Evolutionary conservation across 352 stramenopile species (phyloP).

Genomic region (Phytophthora agathidicida): DNA sequence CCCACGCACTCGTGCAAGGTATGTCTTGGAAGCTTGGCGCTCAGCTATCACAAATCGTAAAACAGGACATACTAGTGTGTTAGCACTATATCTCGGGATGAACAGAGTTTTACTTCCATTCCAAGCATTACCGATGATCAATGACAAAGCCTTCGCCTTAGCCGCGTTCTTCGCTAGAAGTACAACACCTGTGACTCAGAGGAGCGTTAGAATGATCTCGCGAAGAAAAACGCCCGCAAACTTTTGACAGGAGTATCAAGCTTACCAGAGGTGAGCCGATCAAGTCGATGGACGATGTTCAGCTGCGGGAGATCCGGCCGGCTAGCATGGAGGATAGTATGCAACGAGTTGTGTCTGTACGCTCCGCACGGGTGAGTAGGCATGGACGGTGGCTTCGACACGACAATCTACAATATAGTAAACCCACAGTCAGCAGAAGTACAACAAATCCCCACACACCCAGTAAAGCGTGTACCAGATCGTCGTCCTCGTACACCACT

Average conservation of each 20-base stretch:
- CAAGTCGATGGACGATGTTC: constrained; percentile 95
- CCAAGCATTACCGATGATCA: constrained; percentile 67
- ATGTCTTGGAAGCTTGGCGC: constrained; percentile 92
- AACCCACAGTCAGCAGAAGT: neutral
- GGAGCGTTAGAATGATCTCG: neutral
- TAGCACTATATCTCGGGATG: too few species aligned
- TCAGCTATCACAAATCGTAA: constrained; percentile 47
- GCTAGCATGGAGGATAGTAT: constrained; percentile 75
- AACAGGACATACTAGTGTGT: neutral
- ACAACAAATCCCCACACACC: neutral
- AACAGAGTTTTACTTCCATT: too few species aligned
- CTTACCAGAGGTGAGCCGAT: constrained; percentile 94
- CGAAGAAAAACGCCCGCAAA: too few species aligned
- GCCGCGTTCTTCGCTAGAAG: constrained; percentile 80
- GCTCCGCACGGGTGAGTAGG: constrained; percentile 95
- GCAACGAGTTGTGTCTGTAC: constrained; percentile 96
- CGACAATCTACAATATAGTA: constrained; percentile 65
- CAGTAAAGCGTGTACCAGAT: constrained; percentile 51
- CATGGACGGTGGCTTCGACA: constrained; percentile 92
- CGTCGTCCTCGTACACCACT: constrained; percentile 81
- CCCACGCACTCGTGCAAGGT: constrained; percentile 93
- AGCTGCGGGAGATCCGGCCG: constrained; percentile 76
- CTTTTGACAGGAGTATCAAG: constrained; percentile 3
- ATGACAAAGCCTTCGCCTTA: constrained; percentile 77
- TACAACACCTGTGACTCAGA: constrained; percentile 56